These are phyloP conservation scores for Fusarium sp. DNA, from an alignment of 2,329 filamentous ascomycete species.

Conservation along the genomic window DNA sequence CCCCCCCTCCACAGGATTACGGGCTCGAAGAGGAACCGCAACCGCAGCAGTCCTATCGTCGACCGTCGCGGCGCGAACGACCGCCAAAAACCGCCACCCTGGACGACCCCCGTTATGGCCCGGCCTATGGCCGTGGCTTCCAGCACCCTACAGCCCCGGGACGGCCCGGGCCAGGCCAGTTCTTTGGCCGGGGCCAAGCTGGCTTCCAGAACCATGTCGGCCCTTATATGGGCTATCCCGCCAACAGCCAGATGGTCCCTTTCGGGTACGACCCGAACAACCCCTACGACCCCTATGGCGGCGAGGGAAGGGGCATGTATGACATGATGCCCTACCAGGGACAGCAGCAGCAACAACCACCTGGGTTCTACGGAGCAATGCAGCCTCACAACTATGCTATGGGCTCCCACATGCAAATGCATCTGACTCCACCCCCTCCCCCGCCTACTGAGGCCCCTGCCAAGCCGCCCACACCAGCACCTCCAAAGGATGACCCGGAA, in stretches of 20 bases:
- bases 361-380: constrained; percentile 48
- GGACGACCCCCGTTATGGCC: constrained; percentile 71
- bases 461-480: constrained; percentile 56
- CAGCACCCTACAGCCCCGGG: constrained; percentile 32
- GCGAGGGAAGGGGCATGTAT: constrained; percentile 54
- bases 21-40: constrained; percentile 40
- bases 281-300: constrained; percentile 57
- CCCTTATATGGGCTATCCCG: constrained; percentile 55
- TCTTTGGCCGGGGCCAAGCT: constrained; percentile 49
- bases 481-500: constrained; percentile 63
- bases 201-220: constrained; percentile 62
- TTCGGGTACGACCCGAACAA: constrained; percentile 53
- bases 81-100: constrained; percentile 65
- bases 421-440: constrained; percentile 55
- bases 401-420: constrained; percentile 54
- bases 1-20: constrained; percentile 48
- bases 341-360: constrained; percentile 36
- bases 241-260: constrained; percentile 60
- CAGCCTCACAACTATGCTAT: constrained; percentile 45
- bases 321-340: constrained; percentile 64
- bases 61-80: constrained; percentile 35
- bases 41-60: constrained; percentile 26
- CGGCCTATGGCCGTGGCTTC: constrained; percentile 54
- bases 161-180: constrained; percentile 30
- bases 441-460: constrained; percentile 50